phyloP scores from a whole-genome alignment of 169 alveolate genomes.

The Prorocentrum cordatum region DNA sequence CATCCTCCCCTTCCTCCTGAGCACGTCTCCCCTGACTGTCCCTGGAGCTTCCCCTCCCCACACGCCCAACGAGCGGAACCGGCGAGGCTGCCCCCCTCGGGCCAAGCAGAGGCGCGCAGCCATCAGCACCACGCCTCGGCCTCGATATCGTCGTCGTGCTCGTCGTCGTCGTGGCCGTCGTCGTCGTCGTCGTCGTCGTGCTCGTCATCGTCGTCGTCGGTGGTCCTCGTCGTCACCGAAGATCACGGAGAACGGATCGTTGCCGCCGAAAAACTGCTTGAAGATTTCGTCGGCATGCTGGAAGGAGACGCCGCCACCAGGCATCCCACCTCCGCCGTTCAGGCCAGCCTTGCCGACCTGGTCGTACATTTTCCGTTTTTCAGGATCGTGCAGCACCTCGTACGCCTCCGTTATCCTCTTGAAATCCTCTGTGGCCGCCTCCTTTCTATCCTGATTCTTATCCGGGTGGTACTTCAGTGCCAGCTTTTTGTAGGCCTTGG shows the following conservation, averaged over 20 bases:
- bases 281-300: conserved; percentile 39
- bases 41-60: too few species aligned
- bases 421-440: conserved; percentile 23
- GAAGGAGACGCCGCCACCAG: conserved; percentile 32
- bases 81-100: too few species aligned
- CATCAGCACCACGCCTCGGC: too few species aligned
- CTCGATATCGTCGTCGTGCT: too few species aligned
- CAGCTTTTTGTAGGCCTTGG: conserved; percentile 48
- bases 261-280: background rate
- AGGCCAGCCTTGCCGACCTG: conserved; percentile 56
- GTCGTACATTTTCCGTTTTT: conserved; percentile 38
- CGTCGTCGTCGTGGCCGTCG: too few species aligned
- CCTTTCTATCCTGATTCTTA: conserved; percentile 45
- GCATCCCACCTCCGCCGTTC: conserved; percentile 26
- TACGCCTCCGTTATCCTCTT: conserved; percentile 57
- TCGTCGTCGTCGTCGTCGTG: too few species aligned
- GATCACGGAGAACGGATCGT: background rate
- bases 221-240: background rate
- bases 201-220: too few species aligned
- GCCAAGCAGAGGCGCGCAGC: too few species aligned
- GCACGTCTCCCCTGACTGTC: too few species aligned
- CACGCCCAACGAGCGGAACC: too few species aligned
- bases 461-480: conserved; percentile 62
- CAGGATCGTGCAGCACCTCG: conserved; percentile 32
- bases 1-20: too few species aligned